A percentile compares a stretch with the other conserved stretches of the same genome.
These are phyloP conservation scores for Geranium incanum DNA, from an alignment of 441 rosid genomes.

Conservation along the genomic window DNA sequence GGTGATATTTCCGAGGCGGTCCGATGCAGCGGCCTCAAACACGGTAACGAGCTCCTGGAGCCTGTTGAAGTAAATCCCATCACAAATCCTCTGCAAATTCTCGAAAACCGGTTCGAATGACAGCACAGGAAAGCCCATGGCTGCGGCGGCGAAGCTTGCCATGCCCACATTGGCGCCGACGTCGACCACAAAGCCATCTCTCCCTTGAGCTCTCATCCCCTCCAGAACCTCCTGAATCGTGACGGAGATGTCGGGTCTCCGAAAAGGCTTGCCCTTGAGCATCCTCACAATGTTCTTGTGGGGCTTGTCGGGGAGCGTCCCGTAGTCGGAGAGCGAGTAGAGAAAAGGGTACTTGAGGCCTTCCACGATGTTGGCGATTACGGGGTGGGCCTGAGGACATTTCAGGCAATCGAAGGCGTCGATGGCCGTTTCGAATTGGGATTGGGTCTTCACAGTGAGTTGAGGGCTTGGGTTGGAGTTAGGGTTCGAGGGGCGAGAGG, in stretches of 20 bases:
- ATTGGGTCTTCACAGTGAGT: conserved; percentile 18
- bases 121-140: conserved; percentile 78
- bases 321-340: conserved; percentile 79
- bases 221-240: conserved; percentile 69
- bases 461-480: conserved; percentile 18
- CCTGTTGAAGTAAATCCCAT: conserved; percentile 89
- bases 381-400: conserved; percentile 80
- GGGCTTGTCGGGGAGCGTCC: conserved; percentile 76
- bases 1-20: conserved; percentile 64
- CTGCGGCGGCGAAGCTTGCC: conserved; percentile 91
- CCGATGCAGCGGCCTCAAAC: conserved; percentile 84
- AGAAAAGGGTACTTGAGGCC: conserved; percentile 68
- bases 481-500: conserved; percentile 25
- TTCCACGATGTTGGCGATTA: conserved; percentile 81
- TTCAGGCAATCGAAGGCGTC: conserved; percentile 63
- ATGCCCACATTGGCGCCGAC: conserved; percentile 95
- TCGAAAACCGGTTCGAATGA: conserved; percentile 88
- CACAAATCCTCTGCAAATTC: conserved; percentile 89
- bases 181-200: conserved; percentile 61
- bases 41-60: conserved; percentile 57
- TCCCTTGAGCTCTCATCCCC: conserved; percentile 29
- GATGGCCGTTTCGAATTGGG: conserved; percentile 27
- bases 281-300: conserved; percentile 87
- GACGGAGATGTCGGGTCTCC: conserved; percentile 77
- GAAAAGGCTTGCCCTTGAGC: conserved; percentile 79